Percentiles rank a stretch among this genome's conserved stretches.
These are phyloP conservation scores for Iris pallida DNA, from an alignment of 116 monocot species.

Conservation along the genomic window DNA sequence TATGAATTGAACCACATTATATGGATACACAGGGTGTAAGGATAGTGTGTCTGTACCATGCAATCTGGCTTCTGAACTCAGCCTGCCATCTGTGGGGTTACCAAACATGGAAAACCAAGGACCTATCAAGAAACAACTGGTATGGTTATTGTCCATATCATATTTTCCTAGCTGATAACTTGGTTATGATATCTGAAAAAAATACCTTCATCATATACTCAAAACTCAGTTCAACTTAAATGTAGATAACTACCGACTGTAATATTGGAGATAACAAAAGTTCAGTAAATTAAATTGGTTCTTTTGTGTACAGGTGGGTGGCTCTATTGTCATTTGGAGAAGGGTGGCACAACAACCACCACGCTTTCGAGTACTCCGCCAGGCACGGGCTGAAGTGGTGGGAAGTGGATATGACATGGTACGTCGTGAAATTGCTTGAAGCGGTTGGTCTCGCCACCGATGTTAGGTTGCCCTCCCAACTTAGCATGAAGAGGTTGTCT, in stretches of 20 bases:
- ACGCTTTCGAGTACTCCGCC: conserved; percentile 51
- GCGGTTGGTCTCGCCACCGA: conserved; percentile 28
- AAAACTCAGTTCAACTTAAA: neutral
- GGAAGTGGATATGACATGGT: conserved; percentile 46
- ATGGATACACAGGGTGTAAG: conserved; percentile 4
- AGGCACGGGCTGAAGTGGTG: conserved; percentile 53
- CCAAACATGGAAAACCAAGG: conserved; percentile 2
- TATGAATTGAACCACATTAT: no score
- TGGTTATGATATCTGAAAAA: neutral
- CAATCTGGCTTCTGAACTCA: conserved; percentile 3
- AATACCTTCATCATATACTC: neutral
- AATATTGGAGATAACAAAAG: neutral
- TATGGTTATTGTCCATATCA: neutral
- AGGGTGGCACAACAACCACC: conserved; percentile 59
- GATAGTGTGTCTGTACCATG: neutral
- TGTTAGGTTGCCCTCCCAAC: conserved; percentile 19
- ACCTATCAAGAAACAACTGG: conserved; percentile 5
- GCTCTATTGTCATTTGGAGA: conserved; percentile 4
- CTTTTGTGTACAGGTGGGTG: neutral
- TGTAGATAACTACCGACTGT: neutral
- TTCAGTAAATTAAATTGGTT: neutral
- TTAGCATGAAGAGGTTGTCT: conserved; percentile 12
- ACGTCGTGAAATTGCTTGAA: conserved; percentile 25
- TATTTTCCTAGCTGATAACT: no score
- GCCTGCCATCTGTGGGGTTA: conserved; percentile 11